Conservation (phyloP, 495 filamentous ascomycete genomes). For the Tuber umbilicatum region DNA sequence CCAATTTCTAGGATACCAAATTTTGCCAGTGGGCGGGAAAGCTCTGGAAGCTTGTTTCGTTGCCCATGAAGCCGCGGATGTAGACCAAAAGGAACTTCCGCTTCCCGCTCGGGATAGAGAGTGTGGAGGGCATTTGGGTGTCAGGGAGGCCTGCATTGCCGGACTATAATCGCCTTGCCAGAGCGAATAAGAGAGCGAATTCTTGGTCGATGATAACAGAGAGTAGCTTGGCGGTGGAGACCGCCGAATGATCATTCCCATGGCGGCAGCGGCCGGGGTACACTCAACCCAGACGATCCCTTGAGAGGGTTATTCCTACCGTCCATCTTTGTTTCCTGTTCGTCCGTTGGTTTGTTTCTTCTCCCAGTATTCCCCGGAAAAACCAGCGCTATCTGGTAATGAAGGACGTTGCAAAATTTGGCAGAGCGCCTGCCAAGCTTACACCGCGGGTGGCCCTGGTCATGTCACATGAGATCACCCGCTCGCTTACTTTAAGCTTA, state of each 20-base stretch:
- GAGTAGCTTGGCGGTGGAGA: not conserved
- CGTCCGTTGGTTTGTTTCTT: not conserved
- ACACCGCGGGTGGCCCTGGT: no score
- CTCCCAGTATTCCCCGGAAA: not conserved
- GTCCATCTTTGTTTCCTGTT: not conserved
- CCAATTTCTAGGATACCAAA: slow-evolving; percentile 58
- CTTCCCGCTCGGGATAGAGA: not conserved
- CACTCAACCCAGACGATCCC: not conserved
- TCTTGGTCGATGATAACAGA: not conserved
- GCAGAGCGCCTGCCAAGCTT: no score
- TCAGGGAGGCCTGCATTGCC: not conserved
- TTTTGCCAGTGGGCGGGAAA: slow-evolving; percentile 85
- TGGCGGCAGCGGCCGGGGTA: not conserved
- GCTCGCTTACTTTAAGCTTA: no score
- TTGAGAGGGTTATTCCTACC: not conserved
- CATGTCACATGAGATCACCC: no score
- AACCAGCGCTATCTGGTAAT: no score
- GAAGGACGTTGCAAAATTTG: not conserved
- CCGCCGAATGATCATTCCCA: no score
- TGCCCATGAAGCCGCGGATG: slow-evolving; percentile 91
- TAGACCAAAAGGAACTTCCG: slow-evolving; percentile 65
- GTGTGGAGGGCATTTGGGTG: not conserved
- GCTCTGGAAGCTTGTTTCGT: slow-evolving; percentile 76
- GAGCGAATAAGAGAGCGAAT: not conserved
- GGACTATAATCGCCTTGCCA: not conserved